Base-by-base conservation (phyloP, 78 protist species). In the Guillardia theta region DNA sequence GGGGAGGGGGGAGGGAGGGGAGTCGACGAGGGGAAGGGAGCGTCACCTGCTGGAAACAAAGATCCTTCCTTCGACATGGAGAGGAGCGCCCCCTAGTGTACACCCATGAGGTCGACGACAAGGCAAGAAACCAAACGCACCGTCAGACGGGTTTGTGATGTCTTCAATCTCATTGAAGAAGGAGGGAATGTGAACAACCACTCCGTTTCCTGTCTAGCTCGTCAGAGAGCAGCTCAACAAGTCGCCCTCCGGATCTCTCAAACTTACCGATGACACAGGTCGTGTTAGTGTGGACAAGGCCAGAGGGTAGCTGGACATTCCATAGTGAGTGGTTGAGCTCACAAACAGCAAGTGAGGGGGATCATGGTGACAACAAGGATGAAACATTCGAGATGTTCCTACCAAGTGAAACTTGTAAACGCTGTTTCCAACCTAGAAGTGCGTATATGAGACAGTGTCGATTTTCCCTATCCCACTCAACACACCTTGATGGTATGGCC, bases 291-390 rank as follows among this genome's bases (percentile, higher is more conserved):
- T 97, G 77, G 41, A 98, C 83, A 22, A 98, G 93, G 90, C 98
- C 98, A 0, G 97, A 95, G 37, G 99, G 99, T 19, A 98, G 92
- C 58, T n/a, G n/a, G n/a, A n/a, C n/a, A n/a, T n/a, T n/a, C n/a
- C n/a, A n/a, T n/a, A n/a, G n/a, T n/a, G n/a, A n/a, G n/a, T n/a
- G n/a, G n/a, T n/a, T n/a, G n/a, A n/a, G n/a, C n/a, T n/a, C n/a
- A n/a, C n/a, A n/a, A n/a, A n/a, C n/a, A n/a, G n/a, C n/a, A n/a
- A n/a, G n/a, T n/a, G n/a, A n/a, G n/a, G n/a, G n/a, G n/a, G n/a
- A n/a, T n/a, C n/a, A n/a, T n/a, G n/a, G n/a, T n/a, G n/a, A n/a
- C n/a, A n/a, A n/a, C n/a, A n/a, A n/a, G n/a, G n/a, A n/a, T n/a
- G n/a, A n/a, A n/a, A n/a, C n/a, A n/a, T n/a, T n/a, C n/a, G n/a